These are phyloP conservation scores for Pseudomonodictys pantanalensis DNA, from an alignment of 495 filamentous ascomycete species.

Conservation along the genomic window DNA sequence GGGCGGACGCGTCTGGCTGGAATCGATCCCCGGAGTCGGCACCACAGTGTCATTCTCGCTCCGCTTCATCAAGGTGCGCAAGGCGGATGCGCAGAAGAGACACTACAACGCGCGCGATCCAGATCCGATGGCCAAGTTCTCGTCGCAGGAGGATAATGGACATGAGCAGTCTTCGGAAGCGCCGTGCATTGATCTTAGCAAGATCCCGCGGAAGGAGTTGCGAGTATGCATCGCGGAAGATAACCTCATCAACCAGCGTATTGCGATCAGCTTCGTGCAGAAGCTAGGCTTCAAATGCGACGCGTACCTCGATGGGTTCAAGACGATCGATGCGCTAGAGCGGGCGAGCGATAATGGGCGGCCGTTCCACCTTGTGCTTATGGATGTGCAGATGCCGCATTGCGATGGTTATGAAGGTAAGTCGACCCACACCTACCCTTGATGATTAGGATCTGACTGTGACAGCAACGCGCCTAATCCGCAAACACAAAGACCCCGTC, in stretches of 20 bases:
- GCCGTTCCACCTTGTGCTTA: conserved; percentile 79
- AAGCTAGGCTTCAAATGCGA: conserved; percentile 78
- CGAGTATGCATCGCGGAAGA: conserved; percentile 89
- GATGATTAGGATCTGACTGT: not conserved
- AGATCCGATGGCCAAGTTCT: conserved; percentile 57
- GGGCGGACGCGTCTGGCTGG: conserved; percentile 76
- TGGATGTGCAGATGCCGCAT: conserved; percentile 95
- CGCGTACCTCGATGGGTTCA: conserved; percentile 80
- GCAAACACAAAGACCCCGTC: conserved; percentile 66
- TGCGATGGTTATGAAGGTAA: conserved; percentile 86
- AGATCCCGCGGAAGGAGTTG: conserved; percentile 71
- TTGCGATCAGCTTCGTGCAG: conserved; percentile 83
- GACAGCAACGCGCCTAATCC: conserved; percentile 63
- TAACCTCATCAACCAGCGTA: conserved; percentile 81
- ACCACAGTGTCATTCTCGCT: conserved; percentile 86
- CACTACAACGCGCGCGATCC: conserved; percentile 40
- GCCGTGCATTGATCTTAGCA: conserved; percentile 54
- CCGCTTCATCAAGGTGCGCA: conserved; percentile 69
- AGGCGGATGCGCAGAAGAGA: conserved; percentile 23
- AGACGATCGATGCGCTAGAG: conserved; percentile 80
- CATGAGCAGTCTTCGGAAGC: conserved; percentile 13
- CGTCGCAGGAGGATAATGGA: conserved; percentile 42
- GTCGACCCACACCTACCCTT: not conserved
- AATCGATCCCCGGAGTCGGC: conserved; percentile 69
- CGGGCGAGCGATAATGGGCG: conserved; percentile 62